A percentile compares a stretch with the other conserved stretches of the same genome.
These are phyloP conservation scores for Lanmaoa pseudosensibilis DNA, from an alignment of 768 basidiomycete species.

Conservation along the genomic window DNA sequence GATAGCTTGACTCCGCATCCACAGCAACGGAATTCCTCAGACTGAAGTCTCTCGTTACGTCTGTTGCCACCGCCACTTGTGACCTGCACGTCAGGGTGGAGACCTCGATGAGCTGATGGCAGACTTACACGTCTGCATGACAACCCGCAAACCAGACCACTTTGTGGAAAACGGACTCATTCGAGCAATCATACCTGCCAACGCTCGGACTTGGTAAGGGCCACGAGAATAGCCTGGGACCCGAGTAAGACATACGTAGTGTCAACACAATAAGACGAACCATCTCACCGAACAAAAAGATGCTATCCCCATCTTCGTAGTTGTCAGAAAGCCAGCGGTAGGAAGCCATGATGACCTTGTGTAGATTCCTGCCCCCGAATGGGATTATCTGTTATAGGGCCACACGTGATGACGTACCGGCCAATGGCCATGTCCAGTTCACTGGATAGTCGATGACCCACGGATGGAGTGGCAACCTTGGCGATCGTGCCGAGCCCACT, in stretches of 20 bases:
- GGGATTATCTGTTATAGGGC: background rate
- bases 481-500: slow-evolving; percentile 42
- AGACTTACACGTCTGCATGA: slow-evolving; percentile 41
- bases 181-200: slow-evolving; percentile 46
- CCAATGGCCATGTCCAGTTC: slow-evolving; percentile 39
- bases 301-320: slow-evolving; percentile 38
- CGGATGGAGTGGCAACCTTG: slow-evolving; percentile 19
- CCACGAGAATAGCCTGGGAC: slow-evolving; percentile 47
- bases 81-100: slow-evolving; percentile 1
- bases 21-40: slow-evolving; percentile 30
- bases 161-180: slow-evolving; percentile 30
- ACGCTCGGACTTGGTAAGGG: slow-evolving; percentile 44
- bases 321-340: slow-evolving; percentile 44
- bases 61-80: slow-evolving; percentile 32
- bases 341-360: slow-evolving; percentile 34
- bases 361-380: slow-evolving; percentile 34
- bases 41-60: slow-evolving; percentile 28
- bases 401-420: slow-evolving; percentile 24
- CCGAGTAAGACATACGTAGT: background rate
- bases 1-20: slow-evolving; percentile 35
- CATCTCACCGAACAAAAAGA: slow-evolving; percentile 42
- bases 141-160: slow-evolving; percentile 46
- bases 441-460: slow-evolving; percentile 24
- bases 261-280: no score
- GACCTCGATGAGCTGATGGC: background rate